Evolutionary conservation across 2,329 filamentous ascomycete genomes (phyloP), one percentile per base, ranked within the genome.

Genomic region (Gnomoniopsis sp.): DNA sequence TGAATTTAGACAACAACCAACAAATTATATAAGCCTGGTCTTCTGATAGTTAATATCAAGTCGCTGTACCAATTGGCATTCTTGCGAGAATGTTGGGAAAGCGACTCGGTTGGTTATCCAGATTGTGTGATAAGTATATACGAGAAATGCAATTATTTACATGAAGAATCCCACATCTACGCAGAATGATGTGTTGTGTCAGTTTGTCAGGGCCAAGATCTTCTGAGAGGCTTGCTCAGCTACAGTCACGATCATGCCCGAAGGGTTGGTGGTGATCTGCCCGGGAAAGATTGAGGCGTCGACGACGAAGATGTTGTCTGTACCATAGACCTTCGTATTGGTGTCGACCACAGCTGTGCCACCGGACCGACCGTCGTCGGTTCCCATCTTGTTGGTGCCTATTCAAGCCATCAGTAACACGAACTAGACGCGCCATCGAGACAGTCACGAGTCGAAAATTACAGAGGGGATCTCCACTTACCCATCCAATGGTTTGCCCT

Each of bases 261-360:
- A 60, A 12, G 60, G 60, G 51, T 62, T 62, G 19, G 53, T 49
- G 43, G 60, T 60, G 44, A 59, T 53, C 15, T 62, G 53, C 23
- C 57, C 60, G 1, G 60, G 60, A 41, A 62, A 62, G 41, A 62
- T 57, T 14, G 57, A 60, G 12, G 60, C 60, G 50, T 62, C 60
- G 11, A 60, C 60, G 22, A 62, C 57, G n/a, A 62, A 62, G 21
- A 62, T 55, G 58, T 62, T 62, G 50, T 62, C 60, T 6, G 60
- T 62, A 21, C 60, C 60, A 41, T 53, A 62, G 22, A 62, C 60
- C 58, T 53, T 62, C 15, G 60, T 54, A 38, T 62, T 53, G 23
- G 54, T n/a, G 47, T 62, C 60, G 21, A 62, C 60, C 19, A 62
- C 60, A n/a, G 60, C 60, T 11, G 57, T 49, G 14, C 60, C 60